Evolutionary conservation across 768 basidiomycete species (phyloP).

Genomic region (Hygrocybe coccinea): DNA sequence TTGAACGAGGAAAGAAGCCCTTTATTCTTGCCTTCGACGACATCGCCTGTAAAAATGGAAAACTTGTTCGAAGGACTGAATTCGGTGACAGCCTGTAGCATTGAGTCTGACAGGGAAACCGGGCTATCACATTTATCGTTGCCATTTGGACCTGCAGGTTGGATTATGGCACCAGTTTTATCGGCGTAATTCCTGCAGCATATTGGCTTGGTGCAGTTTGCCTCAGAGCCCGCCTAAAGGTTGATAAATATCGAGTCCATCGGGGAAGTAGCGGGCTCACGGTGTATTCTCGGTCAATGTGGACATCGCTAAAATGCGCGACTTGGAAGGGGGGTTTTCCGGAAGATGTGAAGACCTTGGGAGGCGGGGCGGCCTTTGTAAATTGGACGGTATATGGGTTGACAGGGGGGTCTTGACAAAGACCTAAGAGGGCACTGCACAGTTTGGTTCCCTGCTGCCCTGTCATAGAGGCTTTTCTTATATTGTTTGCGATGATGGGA

Average conservation of each 20-base stretch:
- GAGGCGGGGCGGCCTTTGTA: constrained; percentile 38
- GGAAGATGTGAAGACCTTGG: constrained; percentile 31
- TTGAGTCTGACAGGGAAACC: constrained; percentile 42
- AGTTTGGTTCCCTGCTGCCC: constrained; percentile 50
- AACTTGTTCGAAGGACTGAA: constrained; percentile 37
- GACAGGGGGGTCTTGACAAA: constrained; percentile 48
- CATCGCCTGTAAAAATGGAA: constrained; percentile 62
- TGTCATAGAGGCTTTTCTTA: constrained; percentile 44
- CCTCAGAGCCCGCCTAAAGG: constrained; percentile 46
- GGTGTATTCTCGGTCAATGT: constrained; percentile 53
- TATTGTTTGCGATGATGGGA: constrained; percentile 53
- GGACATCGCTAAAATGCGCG: constrained; percentile 59
- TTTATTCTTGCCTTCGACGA: constrained; percentile 46
- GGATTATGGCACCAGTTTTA: constrained; percentile 30
- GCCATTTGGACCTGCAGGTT: constrained; percentile 48
- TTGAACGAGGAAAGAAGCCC: not conserved
- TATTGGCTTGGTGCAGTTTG: constrained; percentile 56
- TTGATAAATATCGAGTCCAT: not conserved
- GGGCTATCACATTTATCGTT: constrained; percentile 52
- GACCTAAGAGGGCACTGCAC: constrained; percentile 50
- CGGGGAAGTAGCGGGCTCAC: constrained; percentile 27
- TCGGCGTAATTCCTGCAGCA: constrained; percentile 54
- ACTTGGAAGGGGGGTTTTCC: constrained; percentile 49
- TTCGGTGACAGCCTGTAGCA: constrained; percentile 39
- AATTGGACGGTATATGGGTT: constrained; percentile 42